These are phyloP conservation scores for Russula griseocarnosa DNA, from an alignment of 768 basidiomycete species.

Conservation along the genomic window DNA sequence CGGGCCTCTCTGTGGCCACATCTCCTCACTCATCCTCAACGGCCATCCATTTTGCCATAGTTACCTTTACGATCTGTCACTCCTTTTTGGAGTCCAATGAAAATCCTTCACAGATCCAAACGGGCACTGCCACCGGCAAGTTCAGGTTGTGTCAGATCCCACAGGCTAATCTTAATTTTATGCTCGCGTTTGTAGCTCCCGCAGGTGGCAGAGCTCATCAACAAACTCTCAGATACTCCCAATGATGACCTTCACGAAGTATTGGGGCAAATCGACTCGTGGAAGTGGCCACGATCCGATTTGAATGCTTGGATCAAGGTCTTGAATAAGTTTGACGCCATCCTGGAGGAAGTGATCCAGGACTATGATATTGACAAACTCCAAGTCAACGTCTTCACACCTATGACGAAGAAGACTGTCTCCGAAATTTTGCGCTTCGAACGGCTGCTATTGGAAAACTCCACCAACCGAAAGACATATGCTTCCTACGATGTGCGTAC, in stretches of 20 bases:
- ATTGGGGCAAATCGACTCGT: slow-evolving; percentile 66
- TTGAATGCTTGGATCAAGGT: slow-evolving; percentile 95
- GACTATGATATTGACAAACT: slow-evolving; percentile 84
- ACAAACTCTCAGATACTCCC: slow-evolving; percentile 57
- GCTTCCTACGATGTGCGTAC: slow-evolving; percentile 91
- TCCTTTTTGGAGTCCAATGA: slow-evolving; percentile 61
- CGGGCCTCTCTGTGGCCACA: slow-evolving; percentile 13
- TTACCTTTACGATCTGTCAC: neutral
- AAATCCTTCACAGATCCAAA: slow-evolving; percentile 83
- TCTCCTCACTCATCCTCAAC: slow-evolving; percentile 10
- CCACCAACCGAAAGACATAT: slow-evolving; percentile 95
- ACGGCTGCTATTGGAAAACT: slow-evolving; percentile 89
- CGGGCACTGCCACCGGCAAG: slow-evolving; percentile 73
- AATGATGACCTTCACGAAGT: slow-evolving; percentile 68
- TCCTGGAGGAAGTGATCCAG: slow-evolving; percentile 76
- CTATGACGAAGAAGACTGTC: slow-evolving; percentile 66
- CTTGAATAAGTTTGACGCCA: slow-evolving; percentile 90
- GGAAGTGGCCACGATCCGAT: slow-evolving; percentile 96
- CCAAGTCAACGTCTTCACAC: slow-evolving; percentile 75
- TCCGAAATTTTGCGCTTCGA: slow-evolving; percentile 85
- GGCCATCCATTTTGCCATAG: slow-evolving; percentile 5
- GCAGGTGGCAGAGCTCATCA: slow-evolving; percentile 77
- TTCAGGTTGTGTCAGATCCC: slow-evolving; percentile 28
- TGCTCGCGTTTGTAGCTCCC: slow-evolving; percentile 51
- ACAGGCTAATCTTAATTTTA: slow-evolving; percentile 26